Conservation (phyloP, 805 yeast genomes). For the Saccharomycopsis vini region DNA sequence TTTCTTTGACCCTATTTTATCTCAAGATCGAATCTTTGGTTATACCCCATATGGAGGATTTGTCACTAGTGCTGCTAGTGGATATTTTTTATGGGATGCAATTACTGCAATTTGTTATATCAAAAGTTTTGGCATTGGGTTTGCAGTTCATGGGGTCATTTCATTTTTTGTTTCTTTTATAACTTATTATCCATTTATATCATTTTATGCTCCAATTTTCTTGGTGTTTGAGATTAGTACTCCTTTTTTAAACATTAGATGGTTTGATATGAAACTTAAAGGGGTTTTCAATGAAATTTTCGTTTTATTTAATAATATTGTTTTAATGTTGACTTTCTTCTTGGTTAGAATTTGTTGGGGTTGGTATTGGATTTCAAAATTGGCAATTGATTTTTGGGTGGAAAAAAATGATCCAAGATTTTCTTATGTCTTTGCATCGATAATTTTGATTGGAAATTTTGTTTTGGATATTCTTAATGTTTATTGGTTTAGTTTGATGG, state of each 20-base stretch:
- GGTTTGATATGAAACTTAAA: constrained; percentile 75
- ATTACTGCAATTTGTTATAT: constrained; percentile 52
- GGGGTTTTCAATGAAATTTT: constrained; percentile 42
- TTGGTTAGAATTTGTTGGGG: constrained; percentile 75
- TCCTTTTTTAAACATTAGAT: constrained; percentile 81
- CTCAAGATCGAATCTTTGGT: constrained; percentile 47
- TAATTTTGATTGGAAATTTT: constrained; percentile 40
- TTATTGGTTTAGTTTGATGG: constrained; percentile 78
- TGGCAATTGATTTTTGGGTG: constrained; percentile 40
- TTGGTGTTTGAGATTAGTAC: constrained; percentile 78
- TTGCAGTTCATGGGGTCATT: constrained; percentile 67
- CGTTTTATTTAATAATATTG: constrained; percentile 54
- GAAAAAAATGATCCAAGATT: constrained; percentile 34
- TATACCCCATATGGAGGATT: constrained; percentile 63
- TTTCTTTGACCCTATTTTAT: constrained; percentile 43
- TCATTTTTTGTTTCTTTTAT: constrained; percentile 64
- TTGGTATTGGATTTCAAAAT: constrained; percentile 48
- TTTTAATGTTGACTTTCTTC: constrained; percentile 59
- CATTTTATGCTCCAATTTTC: constrained; percentile 72
- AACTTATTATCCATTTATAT: constrained; percentile 59
- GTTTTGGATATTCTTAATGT: constrained; percentile 58
- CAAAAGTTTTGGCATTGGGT: constrained; percentile 54
- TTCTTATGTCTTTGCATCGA: constrained; percentile 32
- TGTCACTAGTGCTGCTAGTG: constrained; percentile 55
- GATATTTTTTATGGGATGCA: constrained; percentile 84